Conservation (phyloP, 805 yeast species). For the Ogataea zsoltii region DNA sequence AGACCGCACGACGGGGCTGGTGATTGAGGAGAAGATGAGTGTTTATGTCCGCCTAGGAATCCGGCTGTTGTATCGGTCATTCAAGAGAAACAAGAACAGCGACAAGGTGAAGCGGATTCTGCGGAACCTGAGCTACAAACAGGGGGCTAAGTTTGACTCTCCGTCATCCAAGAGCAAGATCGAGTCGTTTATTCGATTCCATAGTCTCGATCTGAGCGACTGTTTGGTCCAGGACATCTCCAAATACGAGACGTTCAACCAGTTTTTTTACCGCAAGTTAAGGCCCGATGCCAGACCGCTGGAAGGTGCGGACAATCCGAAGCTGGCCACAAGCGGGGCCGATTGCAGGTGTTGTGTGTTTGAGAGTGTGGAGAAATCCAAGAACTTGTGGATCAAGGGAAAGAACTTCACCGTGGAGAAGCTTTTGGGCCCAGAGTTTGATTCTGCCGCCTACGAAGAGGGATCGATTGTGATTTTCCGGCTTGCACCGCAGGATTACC, state of each 20-base stretch:
- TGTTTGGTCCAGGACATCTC: conserved; percentile 51
- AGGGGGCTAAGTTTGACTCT: conserved; percentile 81
- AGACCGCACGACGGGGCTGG: conserved; percentile 83
- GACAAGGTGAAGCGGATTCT: conserved; percentile 62
- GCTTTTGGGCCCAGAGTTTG: conserved; percentile 35
- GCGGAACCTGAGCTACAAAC: conserved; percentile 67
- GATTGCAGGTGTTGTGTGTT: conserved; percentile 85
- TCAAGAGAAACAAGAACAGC: conserved; percentile 42
- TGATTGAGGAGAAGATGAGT: conserved; percentile 92
- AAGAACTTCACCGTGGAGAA: conserved; percentile 66
- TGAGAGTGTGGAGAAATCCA: conserved; percentile 57
- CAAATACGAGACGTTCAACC: conserved; percentile 73
- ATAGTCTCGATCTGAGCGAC: conserved; percentile 73
- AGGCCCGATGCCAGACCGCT: conserved; percentile 69
- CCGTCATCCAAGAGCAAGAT: conserved; percentile 68
- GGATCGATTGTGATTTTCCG: conserved; percentile 80
- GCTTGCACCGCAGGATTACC: conserved; percentile 96
- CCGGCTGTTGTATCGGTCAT: conserved; percentile 75
- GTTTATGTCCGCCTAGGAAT: conserved; percentile 87
- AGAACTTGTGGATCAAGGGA: conserved; percentile 88
- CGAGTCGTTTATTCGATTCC: conserved; percentile 76
- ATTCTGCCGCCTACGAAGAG: conserved; percentile 45
- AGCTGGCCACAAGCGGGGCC: conserved; percentile 73
- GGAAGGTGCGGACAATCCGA: conserved; percentile 54
- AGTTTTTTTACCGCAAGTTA: conserved; percentile 81